Percentiles rank a stretch among this genome's conserved stretches.
These are phyloP conservation scores for Linderniella brevidens DNA, from an alignment of 257 asterid genomes.

Conservation along the genomic window DNA sequence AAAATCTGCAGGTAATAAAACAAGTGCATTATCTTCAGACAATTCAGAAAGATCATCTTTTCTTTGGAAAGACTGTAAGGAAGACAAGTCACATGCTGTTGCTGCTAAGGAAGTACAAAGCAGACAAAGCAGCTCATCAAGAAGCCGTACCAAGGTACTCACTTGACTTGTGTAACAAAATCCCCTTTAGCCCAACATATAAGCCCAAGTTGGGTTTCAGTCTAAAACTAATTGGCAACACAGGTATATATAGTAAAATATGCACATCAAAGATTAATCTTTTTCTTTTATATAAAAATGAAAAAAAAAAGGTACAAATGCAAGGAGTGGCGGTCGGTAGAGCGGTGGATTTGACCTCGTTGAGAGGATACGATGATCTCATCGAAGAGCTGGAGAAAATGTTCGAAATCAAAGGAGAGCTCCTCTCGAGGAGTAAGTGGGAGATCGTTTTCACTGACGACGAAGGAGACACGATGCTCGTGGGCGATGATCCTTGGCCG, in stretches of 20 bases:
- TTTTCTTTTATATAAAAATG: background rate
- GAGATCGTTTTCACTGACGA: constrained; percentile 76
- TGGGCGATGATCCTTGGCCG: constrained; percentile 99
- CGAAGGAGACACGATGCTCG: constrained; percentile 92
- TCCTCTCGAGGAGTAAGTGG: constrained; percentile 58
- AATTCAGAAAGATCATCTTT: constrained; percentile 44
- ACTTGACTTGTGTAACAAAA: too few relatives aligned
- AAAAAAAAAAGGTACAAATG: constrained; percentile 69
- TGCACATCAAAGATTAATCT: background rate
- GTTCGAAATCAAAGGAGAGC: constrained; percentile 81
- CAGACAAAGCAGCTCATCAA: constrained; percentile 38
- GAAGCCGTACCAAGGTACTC: constrained; percentile 86
- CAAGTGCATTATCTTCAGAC: constrained; percentile 22
- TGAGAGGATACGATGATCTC: constrained; percentile 68
- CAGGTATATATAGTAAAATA: constrained; percentile 7
- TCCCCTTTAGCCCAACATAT: too few relatives aligned
- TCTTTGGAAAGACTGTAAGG: constrained; percentile 28
- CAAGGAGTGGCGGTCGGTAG: constrained; percentile 95
- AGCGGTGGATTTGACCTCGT: constrained; percentile 62
- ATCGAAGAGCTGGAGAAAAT: constrained; percentile 64
- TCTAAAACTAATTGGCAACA: too few relatives aligned
- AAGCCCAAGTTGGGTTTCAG: too few relatives aligned
- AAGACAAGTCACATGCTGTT: constrained; percentile 29
- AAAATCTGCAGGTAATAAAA: constrained; percentile 4
- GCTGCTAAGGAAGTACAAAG: constrained; percentile 54